Percentiles rank a stretch among this genome's conserved stretches.
These are phyloP conservation scores for Typha latifolia DNA, from an alignment of 176 grass and related monocot species.

Conservation along the genomic window DNA sequence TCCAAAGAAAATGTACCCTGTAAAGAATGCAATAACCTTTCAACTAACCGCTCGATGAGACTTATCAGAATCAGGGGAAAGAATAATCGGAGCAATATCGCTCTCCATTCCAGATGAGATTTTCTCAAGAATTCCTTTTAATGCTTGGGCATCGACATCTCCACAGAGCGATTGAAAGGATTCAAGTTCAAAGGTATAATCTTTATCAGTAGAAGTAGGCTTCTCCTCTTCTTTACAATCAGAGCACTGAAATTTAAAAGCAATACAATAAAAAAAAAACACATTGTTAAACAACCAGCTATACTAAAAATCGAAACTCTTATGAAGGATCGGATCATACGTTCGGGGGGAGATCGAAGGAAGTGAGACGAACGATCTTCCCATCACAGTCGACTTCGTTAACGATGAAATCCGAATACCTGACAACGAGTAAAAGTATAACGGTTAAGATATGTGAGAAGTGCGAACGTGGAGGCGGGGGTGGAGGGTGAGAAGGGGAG, in stretches of 20 bases:
- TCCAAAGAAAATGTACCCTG: neutral
- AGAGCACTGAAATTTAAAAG: conserved; percentile 30
- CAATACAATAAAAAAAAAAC: neutral
- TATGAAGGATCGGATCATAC: conserved; percentile 12
- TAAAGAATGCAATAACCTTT: neutral
- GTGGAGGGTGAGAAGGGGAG: neutral
- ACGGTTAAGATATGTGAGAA: neutral
- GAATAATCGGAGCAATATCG: conserved; percentile 45
- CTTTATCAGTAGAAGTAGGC: conserved; percentile 33
- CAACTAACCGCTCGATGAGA: conserved; percentile 75
- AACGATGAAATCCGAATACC: conserved; percentile 89
- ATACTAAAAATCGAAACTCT: no score
- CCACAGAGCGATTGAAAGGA: conserved; percentile 54
- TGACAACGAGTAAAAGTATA: conserved; percentile 3
- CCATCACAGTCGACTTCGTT: conserved; percentile 64
- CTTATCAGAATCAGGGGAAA: conserved; percentile 67
- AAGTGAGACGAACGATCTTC: conserved; percentile 56
- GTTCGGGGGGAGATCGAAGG: conserved; percentile 71
- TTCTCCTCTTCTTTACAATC: conserved; percentile 49
- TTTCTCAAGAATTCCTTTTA: conserved; percentile 51
- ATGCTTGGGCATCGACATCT: conserved; percentile 31
- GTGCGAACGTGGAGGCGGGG: neutral
- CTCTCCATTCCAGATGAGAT: conserved; percentile 19
- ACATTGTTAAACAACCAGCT: neutral
- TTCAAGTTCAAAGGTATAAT: conserved; percentile 44